Evolutionary conservation across 352 stramenopile species (phyloP), one percentile per base, ranked within the genome.

Genomic region (Halophytophthora polymorphica): DNA sequence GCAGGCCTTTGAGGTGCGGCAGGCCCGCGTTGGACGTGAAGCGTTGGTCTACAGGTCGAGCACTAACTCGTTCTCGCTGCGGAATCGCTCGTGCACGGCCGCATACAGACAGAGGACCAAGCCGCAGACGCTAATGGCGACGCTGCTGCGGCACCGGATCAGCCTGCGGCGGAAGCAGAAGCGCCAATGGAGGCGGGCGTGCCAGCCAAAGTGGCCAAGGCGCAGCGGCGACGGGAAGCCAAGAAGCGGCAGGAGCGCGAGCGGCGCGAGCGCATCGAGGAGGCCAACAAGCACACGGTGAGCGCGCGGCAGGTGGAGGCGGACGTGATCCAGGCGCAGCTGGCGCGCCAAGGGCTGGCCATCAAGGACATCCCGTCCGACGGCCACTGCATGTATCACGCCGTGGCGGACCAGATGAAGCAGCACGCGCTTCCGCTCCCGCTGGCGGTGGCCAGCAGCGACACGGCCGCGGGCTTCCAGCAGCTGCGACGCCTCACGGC

Each of bases 311-410:
- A 96, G 64, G 73, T 93, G 23, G 85, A 96, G 57, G 65, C 71
- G 3, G 83, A 96, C 21, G 63, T 80, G 38, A 92, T 95, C 43
- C 21, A 69, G 28, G 45, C 53, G 6, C 84, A 91, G 64, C 68
- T 95, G 25, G 37, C 62, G 23, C 67, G 61, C 38, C 53, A 74
- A 25, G 68, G 67, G 2, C 65, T 94, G 28, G 57, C 57, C 36
- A 93, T 99, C 56, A 79, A 90, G 38, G 95, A 98, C 54, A 96
- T 99, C 15, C 77, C 86, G 34, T 96, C 95, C 1, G 96, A 99
- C 66, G 96, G 96, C 3, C 83, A 99, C 77, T 99, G 96, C 71
- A 90, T 99, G 69, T 99, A 99, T 75, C 89, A 98, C 51, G 92
- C 95, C 3, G 84, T 99, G 15, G 94, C 78, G 0, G 82, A 97